Percentiles rank a stretch among this genome's conserved stretches.
phyloP scores from a whole-genome alignment of 2,329 filamentous ascomycete species.

The Cylindrodendrum hubeiense region DNA sequence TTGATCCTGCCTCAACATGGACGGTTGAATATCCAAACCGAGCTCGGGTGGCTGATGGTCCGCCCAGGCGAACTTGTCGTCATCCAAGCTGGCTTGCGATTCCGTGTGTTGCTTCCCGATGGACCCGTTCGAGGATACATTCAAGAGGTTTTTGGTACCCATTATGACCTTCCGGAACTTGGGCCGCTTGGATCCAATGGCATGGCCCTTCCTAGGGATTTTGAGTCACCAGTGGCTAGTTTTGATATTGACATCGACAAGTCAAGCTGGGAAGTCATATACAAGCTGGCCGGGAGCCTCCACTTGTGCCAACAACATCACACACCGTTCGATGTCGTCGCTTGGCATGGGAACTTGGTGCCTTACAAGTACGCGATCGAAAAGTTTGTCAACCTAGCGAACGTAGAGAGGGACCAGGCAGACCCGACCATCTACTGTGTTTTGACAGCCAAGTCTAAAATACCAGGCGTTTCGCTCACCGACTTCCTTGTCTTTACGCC shows the following conservation, averaged over 20 bases:
- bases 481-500: constrained; percentile 78
- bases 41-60: constrained; percentile 78
- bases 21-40: constrained; percentile 79
- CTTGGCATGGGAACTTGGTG: constrained; percentile 77
- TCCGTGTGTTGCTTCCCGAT: constrained; percentile 74
- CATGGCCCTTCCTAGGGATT: constrained; percentile 78
- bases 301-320: constrained; percentile 71
- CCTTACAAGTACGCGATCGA: constrained; percentile 78
- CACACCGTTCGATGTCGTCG: constrained; percentile 77
- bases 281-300: constrained; percentile 72
- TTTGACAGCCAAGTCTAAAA: constrained; percentile 69
- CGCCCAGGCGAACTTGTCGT: constrained; percentile 81
- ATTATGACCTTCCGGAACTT: constrained; percentile 77
- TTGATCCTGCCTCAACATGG: constrained; percentile 81
- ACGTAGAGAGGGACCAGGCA: constrained; percentile 69
- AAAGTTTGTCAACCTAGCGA: constrained; percentile 77
- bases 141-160: constrained; percentile 77
- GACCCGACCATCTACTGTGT: constrained; percentile 76
- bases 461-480: constrained; percentile 65
- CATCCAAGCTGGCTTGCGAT: constrained; percentile 78
- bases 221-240: constrained; percentile 75
- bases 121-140: constrained; percentile 78
- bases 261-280: constrained; percentile 63
- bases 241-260: constrained; percentile 59
- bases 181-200: constrained; percentile 80